These are phyloP conservation scores for Dioscorea alata DNA, from an alignment of 106 monocot genomes.

Conservation along the genomic window DNA sequence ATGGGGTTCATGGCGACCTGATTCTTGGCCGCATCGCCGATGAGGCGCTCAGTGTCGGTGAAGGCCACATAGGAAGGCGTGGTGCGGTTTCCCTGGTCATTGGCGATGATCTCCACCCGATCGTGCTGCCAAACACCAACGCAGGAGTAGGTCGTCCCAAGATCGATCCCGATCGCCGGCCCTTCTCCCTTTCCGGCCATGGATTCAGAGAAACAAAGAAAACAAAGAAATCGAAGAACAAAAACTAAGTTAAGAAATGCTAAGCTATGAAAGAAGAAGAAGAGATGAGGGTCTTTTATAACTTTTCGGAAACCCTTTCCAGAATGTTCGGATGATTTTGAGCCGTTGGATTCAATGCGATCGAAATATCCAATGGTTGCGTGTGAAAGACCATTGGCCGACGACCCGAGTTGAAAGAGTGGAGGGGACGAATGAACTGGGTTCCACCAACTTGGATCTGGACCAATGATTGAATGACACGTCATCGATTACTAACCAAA, in stretches of 20 bases:
- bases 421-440: neutral
- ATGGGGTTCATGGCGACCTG: conserved; percentile 54
- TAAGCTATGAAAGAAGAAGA: neutral
- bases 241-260: neutral
- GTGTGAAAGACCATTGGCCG: neutral
- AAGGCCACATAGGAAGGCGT: conserved; percentile 57
- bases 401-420: neutral
- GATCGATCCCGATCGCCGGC: conserved; percentile 61
- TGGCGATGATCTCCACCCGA: conserved; percentile 53
- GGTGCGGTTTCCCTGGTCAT: conserved; percentile 53
- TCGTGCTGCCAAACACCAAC: conserved; percentile 59
- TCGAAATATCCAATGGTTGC: neutral
- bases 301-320: neutral
- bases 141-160: conserved; percentile 50
- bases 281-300: neutral
- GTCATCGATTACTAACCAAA: too few species aligned
- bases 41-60: conserved; percentile 44
- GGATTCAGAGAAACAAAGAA: neutral
- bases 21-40: conserved; percentile 56
- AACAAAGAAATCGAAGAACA: neutral
- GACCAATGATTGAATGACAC: too few species aligned
- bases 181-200: conserved; percentile 62
- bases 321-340: neutral
- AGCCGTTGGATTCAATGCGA: neutral
- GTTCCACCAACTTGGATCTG: neutral